Base-by-base conservation (phyloP, 345 rosid genomes). In the Hibiscus trionum region DNA sequence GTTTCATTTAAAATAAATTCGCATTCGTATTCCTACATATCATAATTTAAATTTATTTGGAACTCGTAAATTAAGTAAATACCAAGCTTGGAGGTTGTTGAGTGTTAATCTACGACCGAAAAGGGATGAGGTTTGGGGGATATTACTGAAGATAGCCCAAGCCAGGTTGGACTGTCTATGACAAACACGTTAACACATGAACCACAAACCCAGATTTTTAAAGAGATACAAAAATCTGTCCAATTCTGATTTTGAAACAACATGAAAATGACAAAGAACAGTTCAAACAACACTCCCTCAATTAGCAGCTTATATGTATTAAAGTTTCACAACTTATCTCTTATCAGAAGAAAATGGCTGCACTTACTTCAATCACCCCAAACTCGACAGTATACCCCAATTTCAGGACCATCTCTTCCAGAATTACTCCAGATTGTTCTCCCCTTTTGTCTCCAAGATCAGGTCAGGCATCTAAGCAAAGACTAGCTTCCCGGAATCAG, bases 181-280 rank as follows among this genome's bases (percentile, higher is more conserved):
- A 50, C 35, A 53, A 64, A 12, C 44, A n/a, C 14, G 61, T 7
- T 11, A 1, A 11, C 73, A 80, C 65, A 77, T 58, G 77, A 82
- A 70, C 90, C 95, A 89, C 95, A 87, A 77, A 75, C 75, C 72
- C 39, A 72, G 91, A 86, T 73, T 87, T 87, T 78, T 53, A 11
- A 62, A 70, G 31, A 75, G 35, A 31, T 31, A 31, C 35, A 31
- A 31, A 2, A 31, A 31, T 31, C 35, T 31, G 24, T 21, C 24
- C 24, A 61, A 55, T 37, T 33, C 16, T 14, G 4, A 2, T 4
- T 31, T 31, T 31, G 72, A 71, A 53, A 15, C 29, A 60, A 57
- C 65, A 53, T 35, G 8, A 71, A 53, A 66, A 46, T 7, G 56
- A 11, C 71, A 35, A n/a, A n/a, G n/a, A 66, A 56, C 47, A 65